A percentile compares a stretch with the other conserved stretches of the same genome.
These are phyloP conservation scores for Scutellaria minor DNA, from an alignment of 257 asterid genomes.

Conservation along the genomic window DNA sequence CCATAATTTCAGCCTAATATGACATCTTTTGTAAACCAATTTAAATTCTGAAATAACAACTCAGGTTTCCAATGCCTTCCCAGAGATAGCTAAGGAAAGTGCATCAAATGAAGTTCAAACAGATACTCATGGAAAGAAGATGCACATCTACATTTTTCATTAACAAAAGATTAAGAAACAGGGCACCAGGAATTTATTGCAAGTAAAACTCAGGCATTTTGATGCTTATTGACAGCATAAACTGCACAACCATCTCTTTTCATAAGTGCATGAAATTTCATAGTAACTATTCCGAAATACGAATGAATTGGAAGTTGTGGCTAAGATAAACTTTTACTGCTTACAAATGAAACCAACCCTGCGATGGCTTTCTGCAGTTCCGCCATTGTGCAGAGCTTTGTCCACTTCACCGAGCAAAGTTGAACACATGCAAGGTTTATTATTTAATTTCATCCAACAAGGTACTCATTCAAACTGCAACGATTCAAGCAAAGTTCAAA, in stretches of 20 bases:
- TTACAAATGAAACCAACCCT: too few relatives aligned
- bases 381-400: too few relatives aligned
- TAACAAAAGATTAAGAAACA: constrained; percentile 33
- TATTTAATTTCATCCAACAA: too few relatives aligned
- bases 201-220: constrained; percentile 36
- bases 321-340: too few relatives aligned
- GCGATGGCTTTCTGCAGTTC: too few relatives aligned
- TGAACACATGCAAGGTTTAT: too few relatives aligned
- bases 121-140: constrained; percentile 30
- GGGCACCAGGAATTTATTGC: constrained; percentile 54
- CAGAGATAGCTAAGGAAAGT: constrained; percentile 18
- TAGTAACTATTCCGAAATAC: too few relatives aligned
- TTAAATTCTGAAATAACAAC: constrained; percentile 19
- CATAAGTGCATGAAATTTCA: too few relatives aligned
- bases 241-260: not conserved
- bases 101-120: constrained; percentile 29
- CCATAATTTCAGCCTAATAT: constrained; percentile 8
- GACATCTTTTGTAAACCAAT: constrained; percentile 1
- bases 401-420: too few relatives aligned
- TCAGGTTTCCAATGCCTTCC: constrained; percentile 26
- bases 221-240: not conserved
- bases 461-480: too few relatives aligned
- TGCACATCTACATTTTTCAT: constrained; percentile 15
- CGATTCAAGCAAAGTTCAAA: too few relatives aligned
- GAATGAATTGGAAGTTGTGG: too few relatives aligned